A percentile compares a stretch with the other conserved stretches of the same genome.
phyloP scores from a whole-genome alignment of 176 grass and related monocot genomes.

The Hyparrhenia diplandra region DNA sequence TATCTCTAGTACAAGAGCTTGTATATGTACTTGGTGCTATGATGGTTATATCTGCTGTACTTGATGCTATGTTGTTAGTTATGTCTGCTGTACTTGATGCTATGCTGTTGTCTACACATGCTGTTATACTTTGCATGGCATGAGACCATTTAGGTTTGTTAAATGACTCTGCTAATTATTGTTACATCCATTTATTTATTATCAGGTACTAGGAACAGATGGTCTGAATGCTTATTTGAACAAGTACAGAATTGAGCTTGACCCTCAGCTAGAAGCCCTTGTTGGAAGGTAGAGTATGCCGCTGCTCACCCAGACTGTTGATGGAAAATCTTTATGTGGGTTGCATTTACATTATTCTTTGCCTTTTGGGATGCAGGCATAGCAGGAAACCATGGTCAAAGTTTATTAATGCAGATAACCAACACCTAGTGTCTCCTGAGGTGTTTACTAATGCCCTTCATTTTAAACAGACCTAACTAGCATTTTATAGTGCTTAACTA shows the following conservation, averaged over 20 bases:
- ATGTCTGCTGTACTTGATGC: neutral
- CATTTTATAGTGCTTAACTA: conserved; percentile 5
- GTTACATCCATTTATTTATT: neutral
- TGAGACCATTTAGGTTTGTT: neutral
- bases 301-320: neutral
- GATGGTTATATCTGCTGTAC: neutral
- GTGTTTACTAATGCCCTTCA: conserved; percentile 35
- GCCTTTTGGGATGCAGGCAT: conserved; percentile 49
- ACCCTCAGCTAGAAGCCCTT: conserved; percentile 91
- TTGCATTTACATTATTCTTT: neutral
- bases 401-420: conserved; percentile 92
- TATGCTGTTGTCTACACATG: too few species aligned
- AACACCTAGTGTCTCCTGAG: conserved; percentile 91
- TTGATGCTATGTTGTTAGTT: neutral
- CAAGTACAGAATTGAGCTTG: conserved; percentile 87
- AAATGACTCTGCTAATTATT: neutral
- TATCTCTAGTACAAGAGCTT: neutral
- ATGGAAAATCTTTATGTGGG: conserved; percentile 6
- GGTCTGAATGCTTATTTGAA: conserved; percentile 84
- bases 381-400: conserved; percentile 91
- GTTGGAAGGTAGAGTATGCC: conserved; percentile 79
- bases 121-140: neutral
- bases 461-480: neutral
- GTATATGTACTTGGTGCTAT: neutral
- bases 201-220: conserved; percentile 79